Evolutionary conservation across 306 rosid genomes (phyloP).

Genomic region (Quillaja saponaria): DNA sequence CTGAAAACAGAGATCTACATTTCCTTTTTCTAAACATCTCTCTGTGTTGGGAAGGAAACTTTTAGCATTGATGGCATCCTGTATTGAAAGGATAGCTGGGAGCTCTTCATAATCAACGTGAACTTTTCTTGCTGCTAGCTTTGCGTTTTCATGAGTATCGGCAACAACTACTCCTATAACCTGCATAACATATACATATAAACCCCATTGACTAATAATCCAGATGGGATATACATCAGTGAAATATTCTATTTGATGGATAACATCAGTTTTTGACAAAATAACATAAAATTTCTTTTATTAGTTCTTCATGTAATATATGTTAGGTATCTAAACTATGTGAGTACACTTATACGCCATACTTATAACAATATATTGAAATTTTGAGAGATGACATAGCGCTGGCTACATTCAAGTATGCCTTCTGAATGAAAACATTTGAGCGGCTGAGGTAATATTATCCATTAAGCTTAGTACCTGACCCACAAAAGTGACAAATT

Average conservation of each 20-base stretch:
- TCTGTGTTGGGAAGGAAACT: conserved; percentile 79
- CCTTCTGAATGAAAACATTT: too few species aligned
- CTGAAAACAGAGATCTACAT: conserved; percentile 76
- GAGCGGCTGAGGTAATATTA: too few species aligned
- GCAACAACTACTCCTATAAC: conserved; percentile 87
- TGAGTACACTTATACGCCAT: too few species aligned
- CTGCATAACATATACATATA: conserved; percentile 42
- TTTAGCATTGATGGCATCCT: conserved; percentile 76
- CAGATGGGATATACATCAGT: too few species aligned
- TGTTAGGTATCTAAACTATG: too few species aligned
- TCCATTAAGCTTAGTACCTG: conserved; percentile 62
- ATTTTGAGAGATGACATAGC: too few species aligned
- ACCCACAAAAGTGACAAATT: conserved; percentile 83
- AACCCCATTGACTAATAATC: not conserved
- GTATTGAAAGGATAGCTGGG: conserved; percentile 76
- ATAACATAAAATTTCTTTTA: too few species aligned
- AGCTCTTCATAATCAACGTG: conserved; percentile 76
- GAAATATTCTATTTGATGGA: too few species aligned
- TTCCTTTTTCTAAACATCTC: conserved; percentile 70
- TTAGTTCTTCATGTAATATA: too few species aligned
- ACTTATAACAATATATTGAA: too few species aligned
- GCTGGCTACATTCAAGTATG: too few species aligned
- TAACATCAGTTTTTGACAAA: too few species aligned
- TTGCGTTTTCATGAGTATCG: conserved; percentile 96
- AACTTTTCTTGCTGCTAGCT: conserved; percentile 71